Evolutionary conservation across 495 filamentous ascomycete genomes (phyloP).

Genomic region (Trichoderma asperelloides): DNA sequence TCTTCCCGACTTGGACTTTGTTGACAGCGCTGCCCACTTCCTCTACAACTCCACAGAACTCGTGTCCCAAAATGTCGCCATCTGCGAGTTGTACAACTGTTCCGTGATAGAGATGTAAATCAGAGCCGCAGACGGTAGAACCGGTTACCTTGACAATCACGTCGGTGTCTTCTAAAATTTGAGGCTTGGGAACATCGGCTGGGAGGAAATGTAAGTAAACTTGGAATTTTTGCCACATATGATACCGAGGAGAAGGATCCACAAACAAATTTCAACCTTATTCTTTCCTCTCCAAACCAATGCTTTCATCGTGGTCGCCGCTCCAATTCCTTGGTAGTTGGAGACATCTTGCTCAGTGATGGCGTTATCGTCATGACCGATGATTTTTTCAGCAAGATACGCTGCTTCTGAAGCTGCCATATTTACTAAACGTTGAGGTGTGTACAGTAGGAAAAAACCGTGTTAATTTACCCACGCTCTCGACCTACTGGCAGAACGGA

Average conservation of each 20-base stretch:
- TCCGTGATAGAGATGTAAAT: slow-evolving; percentile 74
- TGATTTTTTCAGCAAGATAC: slow-evolving; percentile 49
- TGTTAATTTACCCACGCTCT: too few relatives aligned
- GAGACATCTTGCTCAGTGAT: slow-evolving; percentile 50
- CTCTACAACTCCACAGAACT: slow-evolving; percentile 34
- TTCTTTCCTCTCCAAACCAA: slow-evolving; percentile 66
- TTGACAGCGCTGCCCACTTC: slow-evolving; percentile 23
- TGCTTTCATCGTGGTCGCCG: slow-evolving; percentile 58
- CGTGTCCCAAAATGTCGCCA: slow-evolving; percentile 58
- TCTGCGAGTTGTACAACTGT: slow-evolving; percentile 62
- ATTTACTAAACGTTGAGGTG: slow-evolving; percentile 12
- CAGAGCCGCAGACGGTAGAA: slow-evolving; percentile 77
- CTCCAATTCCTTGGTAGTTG: slow-evolving; percentile 32
- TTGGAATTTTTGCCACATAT: too few relatives aligned
- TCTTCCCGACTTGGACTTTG: neutral
- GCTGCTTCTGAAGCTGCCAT: slow-evolving; percentile 59
- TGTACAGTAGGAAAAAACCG: too few relatives aligned
- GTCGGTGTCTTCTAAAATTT: slow-evolving; percentile 62
- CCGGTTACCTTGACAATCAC: slow-evolving; percentile 82
- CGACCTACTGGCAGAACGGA: too few relatives aligned
- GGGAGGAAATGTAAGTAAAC: neutral
- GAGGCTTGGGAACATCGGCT: slow-evolving; percentile 60
- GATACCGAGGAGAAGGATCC: too few relatives aligned
- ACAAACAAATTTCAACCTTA: slow-evolving; percentile 45
- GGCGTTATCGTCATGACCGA: slow-evolving; percentile 55